Percentiles rank a stretch among this genome's conserved stretches.
Conservation (phyloP, 148 eudicot species). For the Beta vulgaris region DNA sequence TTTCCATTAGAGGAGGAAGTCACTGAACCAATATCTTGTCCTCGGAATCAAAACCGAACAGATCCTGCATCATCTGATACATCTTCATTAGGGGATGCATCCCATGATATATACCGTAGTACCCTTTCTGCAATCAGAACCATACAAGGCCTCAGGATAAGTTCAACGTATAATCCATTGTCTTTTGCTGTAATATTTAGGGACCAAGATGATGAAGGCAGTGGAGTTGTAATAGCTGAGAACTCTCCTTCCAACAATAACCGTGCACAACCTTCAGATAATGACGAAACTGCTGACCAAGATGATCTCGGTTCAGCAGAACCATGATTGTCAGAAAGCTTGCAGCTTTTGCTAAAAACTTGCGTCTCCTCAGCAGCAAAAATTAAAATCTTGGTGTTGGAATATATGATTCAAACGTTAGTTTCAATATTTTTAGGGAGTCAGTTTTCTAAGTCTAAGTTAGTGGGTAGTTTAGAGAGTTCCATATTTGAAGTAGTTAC, state of each 20-base stretch:
- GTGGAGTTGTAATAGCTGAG: conserved; percentile 75
- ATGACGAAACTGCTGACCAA: conserved; percentile 31
- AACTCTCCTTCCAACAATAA: conserved; percentile 54
- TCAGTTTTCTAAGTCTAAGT: no score
- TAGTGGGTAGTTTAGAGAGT: no score
- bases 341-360: neutral
- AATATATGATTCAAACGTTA: no score
- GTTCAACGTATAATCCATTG: conserved; percentile 79
- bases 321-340: conserved; percentile 12
- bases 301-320: conserved; percentile 33
- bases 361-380: neutral
- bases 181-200: conserved; percentile 68
- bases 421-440: no score
- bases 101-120: conserved; percentile 56
- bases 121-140: conserved; percentile 77
- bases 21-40: conserved; percentile 44
- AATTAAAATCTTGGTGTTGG: no score
- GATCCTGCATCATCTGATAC: conserved; percentile 27
- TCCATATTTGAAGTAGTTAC: no score
- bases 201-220: conserved; percentile 58
- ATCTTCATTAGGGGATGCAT: conserved; percentile 48
- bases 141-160: conserved; percentile 73
- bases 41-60: conserved; percentile 22
- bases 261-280: conserved; percentile 23
- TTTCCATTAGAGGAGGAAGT: conserved; percentile 92